A percentile compares a stretch with the other conserved stretches of the same genome.
These are phyloP conservation scores for Asterella californica DNA, from an alignment of 225 moss, liverwort and hornwort genomes.

Conservation along the genomic window DNA sequence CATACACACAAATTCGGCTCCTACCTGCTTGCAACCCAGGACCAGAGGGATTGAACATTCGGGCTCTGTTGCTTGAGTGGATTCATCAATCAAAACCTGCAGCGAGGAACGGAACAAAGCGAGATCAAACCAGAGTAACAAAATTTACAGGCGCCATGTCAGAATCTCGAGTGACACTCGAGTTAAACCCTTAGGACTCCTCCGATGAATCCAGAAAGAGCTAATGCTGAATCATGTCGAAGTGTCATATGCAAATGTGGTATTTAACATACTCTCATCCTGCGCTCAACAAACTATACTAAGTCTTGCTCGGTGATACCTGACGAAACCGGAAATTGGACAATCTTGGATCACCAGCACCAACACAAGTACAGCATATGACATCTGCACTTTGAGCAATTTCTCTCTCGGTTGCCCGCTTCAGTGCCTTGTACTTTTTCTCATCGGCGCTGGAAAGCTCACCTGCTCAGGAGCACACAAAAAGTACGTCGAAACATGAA, in stretches of 20 bases:
- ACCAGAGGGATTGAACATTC: constrained; percentile 94
- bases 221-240: too few species aligned
- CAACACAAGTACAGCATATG: constrained; percentile 97
- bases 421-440: constrained; percentile 96
- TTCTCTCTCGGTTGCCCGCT: constrained; percentile 92
- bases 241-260: background rate
- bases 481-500: too few species aligned
- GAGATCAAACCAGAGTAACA: background rate
- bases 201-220: background rate
- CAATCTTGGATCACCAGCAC: constrained; percentile 94
- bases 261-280: background rate
- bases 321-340: constrained; percentile 97
- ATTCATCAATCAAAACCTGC: constrained; percentile 93
- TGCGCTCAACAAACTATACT: background rate
- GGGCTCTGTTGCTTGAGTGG: constrained; percentile 97
- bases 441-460: constrained; percentile 96
- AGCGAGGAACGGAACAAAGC: background rate
- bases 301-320: constrained; percentile 36
- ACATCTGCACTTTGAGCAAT: constrained; percentile 95
- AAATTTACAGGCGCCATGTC: background rate
- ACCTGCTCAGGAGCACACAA: constrained; percentile 43
- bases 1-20: too few species aligned
- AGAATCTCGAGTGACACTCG: background rate
- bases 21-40: constrained; percentile 94
- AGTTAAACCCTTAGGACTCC: background rate